Evolutionary conservation across 2,329 filamentous ascomycete species (phyloP).

Genomic region (Fusarium subglutinans): DNA sequence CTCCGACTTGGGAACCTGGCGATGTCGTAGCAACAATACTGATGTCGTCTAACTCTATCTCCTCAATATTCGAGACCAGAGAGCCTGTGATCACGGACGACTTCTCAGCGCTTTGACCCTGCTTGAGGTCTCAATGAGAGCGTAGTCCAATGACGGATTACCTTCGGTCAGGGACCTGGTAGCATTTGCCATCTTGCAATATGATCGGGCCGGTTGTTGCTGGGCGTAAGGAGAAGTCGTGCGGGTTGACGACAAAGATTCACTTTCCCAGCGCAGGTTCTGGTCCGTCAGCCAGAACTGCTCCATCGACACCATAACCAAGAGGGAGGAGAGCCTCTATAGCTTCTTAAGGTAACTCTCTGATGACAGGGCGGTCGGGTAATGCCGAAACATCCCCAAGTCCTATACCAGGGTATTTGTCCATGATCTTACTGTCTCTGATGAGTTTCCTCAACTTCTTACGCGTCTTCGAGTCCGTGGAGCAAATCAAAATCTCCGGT

Average conservation of each 20-base stretch:
- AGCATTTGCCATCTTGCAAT: accelerated
- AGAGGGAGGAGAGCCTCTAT: neutral
- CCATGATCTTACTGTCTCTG: neutral
- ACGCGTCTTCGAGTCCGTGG: neutral
- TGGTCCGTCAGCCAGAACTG: accelerated
- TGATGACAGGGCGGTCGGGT: neutral
- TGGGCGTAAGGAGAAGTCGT: neutral
- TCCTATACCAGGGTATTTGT: neutral
- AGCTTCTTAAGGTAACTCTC: neutral
- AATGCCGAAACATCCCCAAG: neutral
- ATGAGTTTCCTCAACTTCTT: neutral
- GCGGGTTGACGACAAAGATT: accelerated
- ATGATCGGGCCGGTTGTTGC: accelerated
- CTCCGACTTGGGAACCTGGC: accelerated
- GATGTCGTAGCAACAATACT: neutral
- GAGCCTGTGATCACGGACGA: accelerated
- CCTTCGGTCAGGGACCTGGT: accelerated
- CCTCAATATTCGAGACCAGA: accelerated
- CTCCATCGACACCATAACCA: accelerated
- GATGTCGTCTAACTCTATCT: neutral
- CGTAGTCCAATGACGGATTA: accelerated
- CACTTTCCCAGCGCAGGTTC: neutral
- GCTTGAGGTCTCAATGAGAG: neutral
- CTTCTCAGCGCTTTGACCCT: accelerated
- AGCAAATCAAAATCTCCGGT: neutral